Conservation (phyloP, 2,329 filamentous ascomycete species). For the Plectosphaerella cucumerina region DNA sequence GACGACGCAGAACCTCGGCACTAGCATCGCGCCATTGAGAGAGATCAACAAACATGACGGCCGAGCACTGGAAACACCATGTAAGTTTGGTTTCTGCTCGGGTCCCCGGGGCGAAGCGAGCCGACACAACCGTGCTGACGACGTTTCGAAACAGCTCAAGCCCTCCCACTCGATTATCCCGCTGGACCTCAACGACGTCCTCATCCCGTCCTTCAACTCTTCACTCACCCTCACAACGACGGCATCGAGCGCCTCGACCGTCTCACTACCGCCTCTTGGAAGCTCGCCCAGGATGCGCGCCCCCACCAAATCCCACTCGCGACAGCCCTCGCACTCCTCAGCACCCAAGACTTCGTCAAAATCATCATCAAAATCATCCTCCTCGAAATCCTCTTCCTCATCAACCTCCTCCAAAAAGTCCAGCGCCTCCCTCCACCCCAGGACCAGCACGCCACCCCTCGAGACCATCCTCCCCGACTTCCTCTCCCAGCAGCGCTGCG, state of each 20-base stretch:
- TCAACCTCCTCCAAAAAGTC: background rate
- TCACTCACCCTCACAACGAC: background rate
- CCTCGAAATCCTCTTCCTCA: background rate
- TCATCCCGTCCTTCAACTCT: too few species aligned
- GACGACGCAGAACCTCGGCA: too few species aligned
- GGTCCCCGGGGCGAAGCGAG: too few species aligned
- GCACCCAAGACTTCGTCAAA: too few species aligned
- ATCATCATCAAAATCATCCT: background rate
- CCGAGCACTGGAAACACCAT: too few species aligned
- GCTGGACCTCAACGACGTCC: too few species aligned
- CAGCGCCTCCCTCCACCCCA: slow-evolving; percentile 7
- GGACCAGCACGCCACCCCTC: slow-evolving; percentile 10
- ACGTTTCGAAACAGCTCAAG: too few species aligned
- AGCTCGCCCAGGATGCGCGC: background rate
- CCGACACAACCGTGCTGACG: too few species aligned
- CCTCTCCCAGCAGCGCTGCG: slow-evolving; percentile 8
- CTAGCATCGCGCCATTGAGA: too few species aligned
- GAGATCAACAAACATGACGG: too few species aligned
- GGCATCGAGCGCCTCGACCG: background rate
- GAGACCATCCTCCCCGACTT: slow-evolving; percentile 11
- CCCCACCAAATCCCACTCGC: background rate
- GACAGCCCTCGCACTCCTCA: background rate
- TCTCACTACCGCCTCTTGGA: background rate
- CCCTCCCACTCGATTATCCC: too few species aligned
- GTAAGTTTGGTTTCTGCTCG: too few species aligned